These are phyloP conservation scores for Jamesozyma spencerorum DNA, from an alignment of 805 yeast genomes.

Conservation along the genomic window DNA sequence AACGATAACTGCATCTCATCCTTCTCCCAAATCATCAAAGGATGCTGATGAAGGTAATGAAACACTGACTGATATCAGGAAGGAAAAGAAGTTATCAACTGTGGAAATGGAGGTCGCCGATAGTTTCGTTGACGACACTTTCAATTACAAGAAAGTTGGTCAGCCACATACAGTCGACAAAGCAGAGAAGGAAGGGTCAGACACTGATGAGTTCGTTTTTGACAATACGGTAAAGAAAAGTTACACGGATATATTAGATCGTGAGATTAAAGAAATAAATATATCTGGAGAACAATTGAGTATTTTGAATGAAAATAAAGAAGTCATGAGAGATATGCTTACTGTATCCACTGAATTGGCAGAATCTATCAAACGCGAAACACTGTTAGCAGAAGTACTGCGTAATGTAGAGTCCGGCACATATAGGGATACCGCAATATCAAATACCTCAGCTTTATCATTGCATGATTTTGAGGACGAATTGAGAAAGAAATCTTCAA, in stretches of 20 bases:
- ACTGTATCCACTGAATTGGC: conserved; percentile 66
- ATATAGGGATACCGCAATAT: not conserved
- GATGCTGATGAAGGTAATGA: not conserved
- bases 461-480: conserved; percentile 26
- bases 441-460: conserved; percentile 2
- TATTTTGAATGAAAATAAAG: conserved; percentile 49
- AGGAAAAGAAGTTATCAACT: not conserved
- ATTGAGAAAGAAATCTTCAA: conserved; percentile 32
- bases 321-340: conserved; percentile 53
- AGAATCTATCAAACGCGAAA: conserved; percentile 59
- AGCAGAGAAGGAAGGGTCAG: conserved; percentile 1
- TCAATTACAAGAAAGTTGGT: conserved; percentile 1
- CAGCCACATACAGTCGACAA: not conserved
- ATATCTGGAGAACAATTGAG: conserved; percentile 56
- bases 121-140: conserved; percentile 4
- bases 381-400: conserved; percentile 44
- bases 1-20: not conserved
- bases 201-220: conserved; percentile 17
- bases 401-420: not conserved
- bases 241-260: conserved; percentile 5
- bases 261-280: conserved; percentile 14
- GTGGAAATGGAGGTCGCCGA: not conserved
- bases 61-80: too few species aligned
- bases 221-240: conserved; percentile 12
- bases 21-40: too few species aligned